A percentile compares a stretch with the other conserved stretches of the same genome.
Conservation (phyloP, 805 yeast species). For the Komagataella ulmi region DNA sequence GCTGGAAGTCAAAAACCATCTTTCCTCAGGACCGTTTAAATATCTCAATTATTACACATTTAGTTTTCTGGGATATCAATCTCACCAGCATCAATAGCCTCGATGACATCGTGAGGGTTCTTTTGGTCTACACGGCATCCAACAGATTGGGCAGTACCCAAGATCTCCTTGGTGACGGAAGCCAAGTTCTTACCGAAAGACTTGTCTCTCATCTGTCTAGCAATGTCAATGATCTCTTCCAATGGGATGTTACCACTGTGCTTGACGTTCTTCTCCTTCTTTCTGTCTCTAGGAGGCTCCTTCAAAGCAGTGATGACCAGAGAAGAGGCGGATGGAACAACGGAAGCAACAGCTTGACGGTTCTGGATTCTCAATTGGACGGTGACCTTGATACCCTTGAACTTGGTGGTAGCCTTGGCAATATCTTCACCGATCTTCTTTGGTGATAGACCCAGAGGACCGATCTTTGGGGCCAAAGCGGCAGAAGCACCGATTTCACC, state of each 20-base stretch:
- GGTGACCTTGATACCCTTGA: conserved; percentile 99
- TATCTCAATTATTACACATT: neutral
- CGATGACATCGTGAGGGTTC: conserved; percentile 98
- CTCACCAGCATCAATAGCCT: conserved; percentile 97
- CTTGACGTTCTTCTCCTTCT: conserved; percentile 99
- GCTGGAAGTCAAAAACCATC: neutral
- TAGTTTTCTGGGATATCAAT: conserved; percentile 35
- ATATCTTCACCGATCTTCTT: conserved; percentile 99
- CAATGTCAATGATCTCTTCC: conserved; percentile 92
- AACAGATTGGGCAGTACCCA: conserved; percentile 99
- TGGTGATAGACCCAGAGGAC: conserved; percentile 99
- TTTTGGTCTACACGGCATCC: conserved; percentile 99
- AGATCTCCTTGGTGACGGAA: conserved; percentile 95
- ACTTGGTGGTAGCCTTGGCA: conserved; percentile 98
- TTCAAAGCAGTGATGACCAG: conserved; percentile 97
- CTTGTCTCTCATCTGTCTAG: conserved; percentile 95
- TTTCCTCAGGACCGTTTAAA: neutral
- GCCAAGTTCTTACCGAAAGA: conserved; percentile 96
- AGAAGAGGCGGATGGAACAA: conserved; percentile 98
- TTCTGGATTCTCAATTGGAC: conserved; percentile 97
- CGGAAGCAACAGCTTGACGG: conserved; percentile 99
- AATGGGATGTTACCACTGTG: conserved; percentile 98
- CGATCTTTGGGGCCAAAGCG: conserved; percentile 99
- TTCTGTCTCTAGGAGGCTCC: conserved; percentile 99
- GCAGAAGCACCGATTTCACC: conserved; percentile 99